These are phyloP conservation scores for Cytospora leucostoma DNA, from an alignment of 2,329 filamentous ascomycete species.

Conservation along the genomic window DNA sequence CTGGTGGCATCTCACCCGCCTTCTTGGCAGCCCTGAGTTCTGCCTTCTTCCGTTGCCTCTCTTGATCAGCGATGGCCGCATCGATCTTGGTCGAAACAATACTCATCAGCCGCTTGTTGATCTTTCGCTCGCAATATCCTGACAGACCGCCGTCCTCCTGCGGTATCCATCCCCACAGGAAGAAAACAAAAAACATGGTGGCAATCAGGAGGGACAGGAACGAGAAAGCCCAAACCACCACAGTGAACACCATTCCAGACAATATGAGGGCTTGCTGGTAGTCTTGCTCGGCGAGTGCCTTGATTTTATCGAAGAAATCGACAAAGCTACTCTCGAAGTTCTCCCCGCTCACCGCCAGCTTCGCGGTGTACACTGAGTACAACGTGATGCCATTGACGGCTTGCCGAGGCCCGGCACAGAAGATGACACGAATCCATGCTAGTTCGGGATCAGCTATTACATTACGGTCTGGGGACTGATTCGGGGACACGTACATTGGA, in stretches of 20 bases:
- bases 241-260: constrained; percentile 87
- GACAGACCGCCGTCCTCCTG: constrained; percentile 75
- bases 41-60: constrained; percentile 57
- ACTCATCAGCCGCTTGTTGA: constrained; percentile 79
- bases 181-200: constrained; percentile 78
- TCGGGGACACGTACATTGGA: constrained; percentile 52
- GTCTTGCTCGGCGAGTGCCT: constrained; percentile 70
- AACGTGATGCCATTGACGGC: constrained; percentile 88
- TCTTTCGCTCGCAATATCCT: constrained; percentile 87
- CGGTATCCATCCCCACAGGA: constrained; percentile 91
- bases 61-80: constrained; percentile 81
- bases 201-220: constrained; percentile 75
- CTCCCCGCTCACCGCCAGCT: constrained; percentile 63
- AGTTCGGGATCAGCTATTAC: constrained; percentile 26
- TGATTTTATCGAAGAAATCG: constrained; percentile 83
- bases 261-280: constrained; percentile 80
- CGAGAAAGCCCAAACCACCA: constrained; percentile 85
- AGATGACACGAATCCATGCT: constrained; percentile 85
- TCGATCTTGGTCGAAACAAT: constrained; percentile 88
- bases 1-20: constrained; percentile 52
- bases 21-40: constrained; percentile 54
- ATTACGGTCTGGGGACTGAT: too few relatives aligned
- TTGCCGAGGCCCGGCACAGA: constrained; percentile 91
- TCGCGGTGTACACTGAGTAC: constrained; percentile 76
- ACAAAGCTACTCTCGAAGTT: constrained; percentile 64